A percentile compares a stretch with the other conserved stretches of the same genome.
Conservation (phyloP, 2,329 filamentous ascomycete genomes). For the Phoma sp. region DNA sequence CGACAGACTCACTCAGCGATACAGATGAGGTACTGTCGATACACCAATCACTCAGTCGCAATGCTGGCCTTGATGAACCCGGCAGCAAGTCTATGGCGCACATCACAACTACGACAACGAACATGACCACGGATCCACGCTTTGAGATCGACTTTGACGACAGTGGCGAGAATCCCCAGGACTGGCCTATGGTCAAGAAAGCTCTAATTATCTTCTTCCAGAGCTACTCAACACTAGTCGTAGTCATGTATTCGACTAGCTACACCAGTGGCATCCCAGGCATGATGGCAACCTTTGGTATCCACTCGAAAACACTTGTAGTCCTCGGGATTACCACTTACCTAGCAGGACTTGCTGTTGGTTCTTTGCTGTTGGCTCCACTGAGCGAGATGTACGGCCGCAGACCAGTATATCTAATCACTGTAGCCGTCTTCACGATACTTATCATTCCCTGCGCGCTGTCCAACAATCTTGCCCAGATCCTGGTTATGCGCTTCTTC, state of each 20-base stretch:
- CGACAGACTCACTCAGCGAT: slow-evolving; percentile 32
- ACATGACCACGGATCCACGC: slow-evolving; percentile 58
- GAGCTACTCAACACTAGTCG: slow-evolving; percentile 63
- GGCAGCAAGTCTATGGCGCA: slow-evolving; percentile 33
- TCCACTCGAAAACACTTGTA: slow-evolving; percentile 65
- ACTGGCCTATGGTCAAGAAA: slow-evolving; percentile 71
- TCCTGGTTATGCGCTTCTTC: slow-evolving; percentile 78
- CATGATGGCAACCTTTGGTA: slow-evolving; percentile 71
- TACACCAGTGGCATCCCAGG: slow-evolving; percentile 77
- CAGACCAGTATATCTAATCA: slow-evolving; percentile 70
- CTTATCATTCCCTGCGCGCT: slow-evolving; percentile 76
- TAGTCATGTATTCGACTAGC: slow-evolving; percentile 71
- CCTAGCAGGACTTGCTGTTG: slow-evolving; percentile 74
- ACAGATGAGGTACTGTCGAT: slow-evolving; percentile 36
- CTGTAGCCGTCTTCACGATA: slow-evolving; percentile 69
- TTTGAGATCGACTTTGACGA: slow-evolving; percentile 78
- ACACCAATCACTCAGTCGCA: slow-evolving; percentile 45
- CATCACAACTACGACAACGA: slow-evolving; percentile 43
- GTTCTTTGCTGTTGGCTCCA: slow-evolving; percentile 76
- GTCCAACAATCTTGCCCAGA: slow-evolving; percentile 69
- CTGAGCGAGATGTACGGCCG: slow-evolving; percentile 75
- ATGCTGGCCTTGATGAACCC: slow-evolving; percentile 40
- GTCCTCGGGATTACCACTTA: slow-evolving; percentile 83
- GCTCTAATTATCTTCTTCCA: slow-evolving; percentile 62
- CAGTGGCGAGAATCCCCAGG: slow-evolving; percentile 67